phyloP scores from a whole-genome alignment of 2,329 filamentous ascomycete species.

The Xylaria sp. region DNA sequence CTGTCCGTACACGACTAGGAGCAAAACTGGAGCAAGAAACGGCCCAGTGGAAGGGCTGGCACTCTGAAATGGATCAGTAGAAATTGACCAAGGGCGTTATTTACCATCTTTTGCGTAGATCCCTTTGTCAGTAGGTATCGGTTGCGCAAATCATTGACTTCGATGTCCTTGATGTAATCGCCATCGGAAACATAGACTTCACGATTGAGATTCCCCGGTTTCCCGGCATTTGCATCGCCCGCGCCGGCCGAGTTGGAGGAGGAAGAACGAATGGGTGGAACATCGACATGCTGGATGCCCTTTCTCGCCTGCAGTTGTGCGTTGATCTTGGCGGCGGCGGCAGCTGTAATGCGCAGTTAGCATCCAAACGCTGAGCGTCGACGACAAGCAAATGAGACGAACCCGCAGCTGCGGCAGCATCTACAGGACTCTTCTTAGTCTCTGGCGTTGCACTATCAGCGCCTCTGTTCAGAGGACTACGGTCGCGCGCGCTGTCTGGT shows the following conservation, averaged over 20 bases:
- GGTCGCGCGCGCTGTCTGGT: constrained; percentile 77
- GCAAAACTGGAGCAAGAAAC: constrained; percentile 50
- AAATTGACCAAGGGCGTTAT: constrained; percentile 74
- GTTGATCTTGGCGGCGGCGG: constrained; percentile 89
- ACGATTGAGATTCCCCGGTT: constrained; percentile 73
- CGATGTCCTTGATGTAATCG: constrained; percentile 98
- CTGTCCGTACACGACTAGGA: constrained; percentile 65
- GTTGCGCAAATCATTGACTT: constrained; percentile 97
- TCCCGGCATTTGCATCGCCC: constrained; percentile 48
- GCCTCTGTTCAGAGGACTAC: constrained; percentile 75
- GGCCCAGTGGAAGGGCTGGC: constrained; percentile 53
- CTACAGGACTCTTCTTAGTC: constrained; percentile 63
- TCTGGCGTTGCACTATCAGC: constrained; percentile 52
- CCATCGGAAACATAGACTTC: constrained; percentile 96
- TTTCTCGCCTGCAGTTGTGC: constrained; percentile 86
- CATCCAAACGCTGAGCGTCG: constrained; percentile 13
- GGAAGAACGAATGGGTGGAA: constrained; percentile 78
- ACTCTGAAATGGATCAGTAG: constrained; percentile 71
- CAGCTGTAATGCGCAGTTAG: constrained; percentile 65
- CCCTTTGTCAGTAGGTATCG: constrained; percentile 97
- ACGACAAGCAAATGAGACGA: constrained; percentile 47
- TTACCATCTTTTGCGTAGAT: constrained; percentile 99
- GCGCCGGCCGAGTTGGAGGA: constrained; percentile 59
- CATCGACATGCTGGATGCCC: constrained; percentile 89
- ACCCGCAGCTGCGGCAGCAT: constrained; percentile 85